These are phyloP conservation scores for Microbotryum violaceum DNA, from an alignment of 1,284 basidiomycete species.

Conservation along the genomic window DNA sequence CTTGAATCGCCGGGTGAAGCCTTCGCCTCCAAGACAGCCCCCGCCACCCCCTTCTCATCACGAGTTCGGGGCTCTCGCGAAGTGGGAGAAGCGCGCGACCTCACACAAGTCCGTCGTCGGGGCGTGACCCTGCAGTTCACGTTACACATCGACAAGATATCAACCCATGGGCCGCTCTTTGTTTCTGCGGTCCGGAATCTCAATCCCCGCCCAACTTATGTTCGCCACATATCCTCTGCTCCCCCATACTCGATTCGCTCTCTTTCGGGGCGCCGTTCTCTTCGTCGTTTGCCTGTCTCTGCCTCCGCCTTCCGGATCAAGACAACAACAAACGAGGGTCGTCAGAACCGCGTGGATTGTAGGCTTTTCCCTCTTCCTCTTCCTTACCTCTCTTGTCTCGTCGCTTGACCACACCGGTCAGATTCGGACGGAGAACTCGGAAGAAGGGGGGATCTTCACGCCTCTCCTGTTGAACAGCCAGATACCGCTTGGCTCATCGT, in stretches of 20 bases:
- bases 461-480: constrained; percentile 11
- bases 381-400: background rate
- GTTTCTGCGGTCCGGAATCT: background rate
- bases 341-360: constrained; percentile 12
- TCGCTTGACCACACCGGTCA: background rate
- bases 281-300: background rate
- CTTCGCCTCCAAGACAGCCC: no score
- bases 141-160: no score
- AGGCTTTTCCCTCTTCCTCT: background rate
- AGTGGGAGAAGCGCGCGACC: no score
- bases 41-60: no score
- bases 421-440: background rate
- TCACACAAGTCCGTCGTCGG: no score
- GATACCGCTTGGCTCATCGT: no score
- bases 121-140: no score
- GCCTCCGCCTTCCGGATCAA: background rate
- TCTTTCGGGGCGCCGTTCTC: constrained; percentile 6
- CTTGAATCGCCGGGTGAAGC: background rate
- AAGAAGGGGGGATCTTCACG: background rate
- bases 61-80: no score
- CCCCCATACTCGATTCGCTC: background rate
- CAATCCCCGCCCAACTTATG: background rate
- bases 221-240: background rate
- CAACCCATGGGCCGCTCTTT: no score
- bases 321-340: constrained; percentile 2